Conservation (phyloP, 1,284 basidiomycete species). For the Ganoderma sp. region DNA sequence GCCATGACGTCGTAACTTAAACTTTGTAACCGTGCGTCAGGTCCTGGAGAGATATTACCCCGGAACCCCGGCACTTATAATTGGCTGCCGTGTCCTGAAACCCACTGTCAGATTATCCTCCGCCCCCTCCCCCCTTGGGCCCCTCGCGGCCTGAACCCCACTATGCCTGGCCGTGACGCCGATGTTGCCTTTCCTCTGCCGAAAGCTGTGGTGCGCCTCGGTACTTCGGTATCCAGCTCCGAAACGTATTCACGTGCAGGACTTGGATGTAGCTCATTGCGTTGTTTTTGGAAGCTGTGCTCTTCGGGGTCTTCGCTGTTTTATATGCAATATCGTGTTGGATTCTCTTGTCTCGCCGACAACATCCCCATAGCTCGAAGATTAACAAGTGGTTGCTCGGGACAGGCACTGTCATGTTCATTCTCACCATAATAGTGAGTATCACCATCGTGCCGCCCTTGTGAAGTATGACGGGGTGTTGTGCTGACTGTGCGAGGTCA, state of each 20-base stretch:
- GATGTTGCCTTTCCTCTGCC: slow-evolving; percentile 10
- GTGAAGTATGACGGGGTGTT: too few relatives aligned
- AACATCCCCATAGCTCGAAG: slow-evolving; percentile 5
- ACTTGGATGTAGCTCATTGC: slow-evolving; percentile 15
- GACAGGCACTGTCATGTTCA: slow-evolving; percentile 21
- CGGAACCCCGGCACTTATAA: not conserved
- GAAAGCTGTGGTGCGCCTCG: slow-evolving; percentile 15
- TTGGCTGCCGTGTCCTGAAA: not conserved
- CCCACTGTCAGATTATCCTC: not conserved
- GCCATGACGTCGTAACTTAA: too few relatives aligned
- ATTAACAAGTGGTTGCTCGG: slow-evolving; percentile 20
- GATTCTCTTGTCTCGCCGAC: slow-evolving; percentile 21
- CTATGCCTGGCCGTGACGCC: slow-evolving; percentile 1
- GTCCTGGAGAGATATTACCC: too few relatives aligned
- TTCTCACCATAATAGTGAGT: slow-evolving; percentile 24
- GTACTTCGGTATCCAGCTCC: too few relatives aligned
- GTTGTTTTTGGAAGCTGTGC: slow-evolving; percentile 20
- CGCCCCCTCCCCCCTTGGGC: not conserved
- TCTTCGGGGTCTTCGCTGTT: slow-evolving; percentile 24
- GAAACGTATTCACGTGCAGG: not conserved
- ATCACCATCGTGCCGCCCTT: not conserved
- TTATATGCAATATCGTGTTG: slow-evolving; percentile 27
- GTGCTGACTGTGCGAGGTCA: not conserved
- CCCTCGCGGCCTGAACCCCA: not conserved
- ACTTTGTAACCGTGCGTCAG: too few relatives aligned